Conservation (phyloP, 2,329 filamentous ascomycete species). For the Zasmidium cellare region DNA sequence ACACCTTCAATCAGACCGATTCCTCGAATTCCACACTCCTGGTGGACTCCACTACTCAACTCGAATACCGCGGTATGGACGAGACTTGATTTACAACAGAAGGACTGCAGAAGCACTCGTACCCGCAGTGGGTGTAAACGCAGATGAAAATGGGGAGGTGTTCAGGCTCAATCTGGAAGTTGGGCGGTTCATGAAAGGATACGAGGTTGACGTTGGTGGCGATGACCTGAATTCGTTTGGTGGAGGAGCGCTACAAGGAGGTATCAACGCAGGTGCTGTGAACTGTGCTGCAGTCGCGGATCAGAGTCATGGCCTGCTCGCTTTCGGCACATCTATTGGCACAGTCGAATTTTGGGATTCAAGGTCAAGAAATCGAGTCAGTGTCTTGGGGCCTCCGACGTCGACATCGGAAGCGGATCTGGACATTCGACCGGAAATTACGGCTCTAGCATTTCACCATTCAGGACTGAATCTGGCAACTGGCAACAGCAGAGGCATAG, state of each 20-base stretch:
- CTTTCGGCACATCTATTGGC: conserved; percentile 92
- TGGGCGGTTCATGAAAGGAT: conserved; percentile 91
- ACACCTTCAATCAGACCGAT: conserved; percentile 88
- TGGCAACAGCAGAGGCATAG: conserved; percentile 82
- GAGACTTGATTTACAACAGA: conserved; percentile 83
- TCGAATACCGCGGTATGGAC: conserved; percentile 88
- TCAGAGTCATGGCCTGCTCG: conserved; percentile 81
- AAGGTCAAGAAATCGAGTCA: conserved; percentile 77
- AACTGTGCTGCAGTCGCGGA: conserved; percentile 87
- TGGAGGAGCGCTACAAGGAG: conserved; percentile 78
- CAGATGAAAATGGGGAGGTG: conserved; percentile 84
- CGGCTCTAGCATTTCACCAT: conserved; percentile 80
- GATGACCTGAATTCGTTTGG: conserved; percentile 69
- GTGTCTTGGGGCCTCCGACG: conserved; percentile 64
- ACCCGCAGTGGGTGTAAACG: conserved; percentile 82
- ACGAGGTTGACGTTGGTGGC: conserved; percentile 84
- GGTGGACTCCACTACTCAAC: conserved; percentile 84
- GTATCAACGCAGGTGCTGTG: conserved; percentile 80
- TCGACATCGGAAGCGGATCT: conserved; percentile 20
- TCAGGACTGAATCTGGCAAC: conserved; percentile 83
- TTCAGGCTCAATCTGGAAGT: conserved; percentile 89
- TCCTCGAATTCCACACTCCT: conserved; percentile 89
- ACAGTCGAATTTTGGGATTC: conserved; percentile 98
- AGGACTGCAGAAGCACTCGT: conserved; percentile 81
- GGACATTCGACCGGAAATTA: conserved; percentile 63